Conservation (phyloP, 305 asterid genomes). For the Solanum hybrid region DNA sequence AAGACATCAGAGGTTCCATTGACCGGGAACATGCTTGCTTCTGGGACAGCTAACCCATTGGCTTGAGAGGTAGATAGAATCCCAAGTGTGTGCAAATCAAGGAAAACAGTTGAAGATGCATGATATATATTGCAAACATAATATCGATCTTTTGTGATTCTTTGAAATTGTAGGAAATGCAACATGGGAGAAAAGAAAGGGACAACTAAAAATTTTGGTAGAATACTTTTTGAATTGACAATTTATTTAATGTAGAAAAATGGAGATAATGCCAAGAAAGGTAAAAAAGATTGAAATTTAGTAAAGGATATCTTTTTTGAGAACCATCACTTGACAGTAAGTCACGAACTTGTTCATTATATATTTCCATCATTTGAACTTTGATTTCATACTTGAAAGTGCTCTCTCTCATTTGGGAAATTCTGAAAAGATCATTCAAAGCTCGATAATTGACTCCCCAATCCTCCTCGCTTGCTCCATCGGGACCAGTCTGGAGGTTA, state of each 20-base stretch:
- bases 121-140: neutral
- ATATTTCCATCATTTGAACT: slow-evolving; percentile 81
- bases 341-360: slow-evolving; percentile 80
- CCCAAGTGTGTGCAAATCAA: slow-evolving; percentile 64
- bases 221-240: neutral
- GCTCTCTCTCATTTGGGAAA: slow-evolving; percentile 44
- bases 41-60: slow-evolving; percentile 72
- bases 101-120: slow-evolving; percentile 25
- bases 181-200: neutral
- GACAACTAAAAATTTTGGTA: neutral
- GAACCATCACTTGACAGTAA: slow-evolving; percentile 47
- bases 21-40: slow-evolving; percentile 52
- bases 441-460: slow-evolving; percentile 89
- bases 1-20: slow-evolving; percentile 44
- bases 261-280: neutral
- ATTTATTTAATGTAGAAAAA: neutral
- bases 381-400: slow-evolving; percentile 43
- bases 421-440: slow-evolving; percentile 53
- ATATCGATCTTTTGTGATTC: neutral
- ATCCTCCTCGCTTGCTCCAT: slow-evolving; percentile 55
- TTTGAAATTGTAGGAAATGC: neutral
- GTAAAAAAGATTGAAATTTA: neutral
- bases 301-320: slow-evolving; percentile 55
- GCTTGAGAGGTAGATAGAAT: slow-evolving; percentile 44
- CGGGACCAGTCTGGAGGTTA: slow-evolving; percentile 58